A percentile compares a stretch with the other conserved stretches of the same genome.
phyloP scores from a whole-genome alignment of 306 rosid species.

The Vachellia pachyceras region DNA sequence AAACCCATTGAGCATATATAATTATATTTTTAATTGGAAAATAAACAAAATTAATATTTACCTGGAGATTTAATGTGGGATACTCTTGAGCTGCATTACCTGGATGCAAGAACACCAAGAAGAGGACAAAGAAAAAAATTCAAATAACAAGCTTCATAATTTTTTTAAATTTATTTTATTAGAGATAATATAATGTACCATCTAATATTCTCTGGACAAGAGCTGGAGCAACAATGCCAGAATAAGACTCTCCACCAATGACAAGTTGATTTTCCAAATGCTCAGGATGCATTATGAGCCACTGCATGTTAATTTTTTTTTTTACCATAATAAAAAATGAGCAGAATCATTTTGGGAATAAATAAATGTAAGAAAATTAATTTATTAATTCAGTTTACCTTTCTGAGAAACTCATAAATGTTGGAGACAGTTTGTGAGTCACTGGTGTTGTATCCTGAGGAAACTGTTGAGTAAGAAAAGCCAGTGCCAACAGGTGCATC shows the following conservation, averaged over 20 bases:
- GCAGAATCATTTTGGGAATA: background rate
- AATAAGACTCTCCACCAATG: constrained; percentile 41
- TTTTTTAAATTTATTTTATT: background rate
- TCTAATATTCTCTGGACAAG: constrained; percentile 25
- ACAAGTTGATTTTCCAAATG: constrained; percentile 15
- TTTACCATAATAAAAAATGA: background rate
- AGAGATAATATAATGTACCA: constrained; percentile 26
- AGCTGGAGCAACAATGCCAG: constrained; percentile 37
- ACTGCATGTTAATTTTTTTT: constrained; percentile 22
- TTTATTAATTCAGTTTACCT: constrained; percentile 25
- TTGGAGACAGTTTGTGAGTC: constrained; percentile 29
- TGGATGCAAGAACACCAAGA: background rate
- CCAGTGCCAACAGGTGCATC: constrained; percentile 45
- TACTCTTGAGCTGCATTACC: constrained; percentile 8
- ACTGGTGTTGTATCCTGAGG: constrained; percentile 36
- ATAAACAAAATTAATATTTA: background rate
- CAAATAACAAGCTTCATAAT: background rate
- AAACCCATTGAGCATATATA: background rate
- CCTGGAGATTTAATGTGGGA: constrained; percentile 27
- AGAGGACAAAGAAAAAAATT: no score
- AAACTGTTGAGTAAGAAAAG: constrained; percentile 40
- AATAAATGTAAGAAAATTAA: background rate
- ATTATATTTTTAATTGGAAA: background rate
- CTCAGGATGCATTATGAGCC: constrained; percentile 38
- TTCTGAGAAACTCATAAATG: constrained; percentile 33